Evolutionary conservation across 345 rosid genomes (phyloP).

Genomic region (Eucalyptus victrix): DNA sequence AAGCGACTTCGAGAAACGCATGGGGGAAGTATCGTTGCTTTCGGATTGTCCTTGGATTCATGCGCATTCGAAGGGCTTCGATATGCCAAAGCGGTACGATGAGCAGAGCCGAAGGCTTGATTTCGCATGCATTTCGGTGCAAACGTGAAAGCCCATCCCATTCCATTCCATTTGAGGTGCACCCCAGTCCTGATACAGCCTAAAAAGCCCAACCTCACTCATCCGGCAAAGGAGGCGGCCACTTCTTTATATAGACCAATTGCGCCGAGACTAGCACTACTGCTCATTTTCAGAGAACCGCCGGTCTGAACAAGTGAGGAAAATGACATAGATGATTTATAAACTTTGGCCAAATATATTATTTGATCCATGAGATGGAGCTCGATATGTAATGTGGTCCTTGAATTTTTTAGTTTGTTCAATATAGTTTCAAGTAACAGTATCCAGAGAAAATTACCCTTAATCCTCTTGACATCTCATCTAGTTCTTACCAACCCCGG

Average conservation of each 20-base stretch:
- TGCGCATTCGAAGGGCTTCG: background rate
- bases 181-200: background rate
- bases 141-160: background rate
- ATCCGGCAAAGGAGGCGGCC: background rate
- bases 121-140: background rate
- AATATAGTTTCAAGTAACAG: rapidly evolving
- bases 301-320: too few relatives aligned
- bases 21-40: background rate
- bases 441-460: too few relatives aligned
- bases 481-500: rapidly evolving
- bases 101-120: background rate
- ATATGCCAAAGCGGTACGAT: background rate
- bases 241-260: background rate
- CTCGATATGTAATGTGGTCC: rapidly evolving
- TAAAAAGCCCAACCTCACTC: background rate
- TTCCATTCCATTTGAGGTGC: background rate
- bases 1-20: background rate
- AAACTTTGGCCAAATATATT: too few relatives aligned
- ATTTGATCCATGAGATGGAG: too few relatives aligned
- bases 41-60: background rate
- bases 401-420: too few relatives aligned
- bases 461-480: too few relatives aligned
- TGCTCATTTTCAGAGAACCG: too few relatives aligned
- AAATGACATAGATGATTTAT: too few relatives aligned
- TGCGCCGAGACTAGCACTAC: too few relatives aligned